Evolutionary conservation across 2,329 filamentous ascomycete species (phyloP), one percentile per base, ranked within the genome.

Genomic region (Blumeria hordei): DNA sequence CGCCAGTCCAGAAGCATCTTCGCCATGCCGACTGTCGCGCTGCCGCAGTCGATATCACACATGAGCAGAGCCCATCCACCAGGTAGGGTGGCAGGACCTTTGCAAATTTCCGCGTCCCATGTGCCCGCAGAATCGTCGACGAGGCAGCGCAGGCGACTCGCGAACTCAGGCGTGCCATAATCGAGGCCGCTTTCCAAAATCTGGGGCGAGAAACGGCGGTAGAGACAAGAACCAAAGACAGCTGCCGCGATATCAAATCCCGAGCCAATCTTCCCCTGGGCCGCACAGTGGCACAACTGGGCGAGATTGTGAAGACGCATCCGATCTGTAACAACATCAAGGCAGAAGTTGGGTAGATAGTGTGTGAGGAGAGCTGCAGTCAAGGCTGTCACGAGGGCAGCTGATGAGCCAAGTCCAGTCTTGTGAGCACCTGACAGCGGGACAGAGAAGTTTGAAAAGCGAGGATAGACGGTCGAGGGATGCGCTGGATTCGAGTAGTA

Each of bases 1-100:
- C 84, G 74, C 92, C 92, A 98, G 35, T 76, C 75, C 3, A 96
- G 73, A 12, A 98, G 85, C 65, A 85, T 78, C 70, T 90, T 94
- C 39, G 95, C 92, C 92, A 98, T 96, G 12, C 87, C 78, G 0
- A 94, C 88, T 7, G 90, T 96, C 70, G 94, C 78, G 52, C 83
- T 90, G 35, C 92, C 92, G 65, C 88, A 94, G 66, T 93, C 86
- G 6, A 98, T 92, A 65, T 98, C 92, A 64, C 88, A 94, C 82
- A 98, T 92, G 57, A 93, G 77, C 60, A 96, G 72, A 28, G 83
- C 76, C 60, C 94, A 70, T 0, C 85, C 86, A 0, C 67, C 63
- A 0, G 90, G 88, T 57, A 96, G 73, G 57, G 73, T 74, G 54
- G 90, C 79, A 14, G 73, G 76, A 5, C 81, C 78, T 62, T 86